These are phyloP conservation scores for Saccharomyces eubayanus DNA, from an alignment of 805 yeast species.

Conservation along the genomic window DNA sequence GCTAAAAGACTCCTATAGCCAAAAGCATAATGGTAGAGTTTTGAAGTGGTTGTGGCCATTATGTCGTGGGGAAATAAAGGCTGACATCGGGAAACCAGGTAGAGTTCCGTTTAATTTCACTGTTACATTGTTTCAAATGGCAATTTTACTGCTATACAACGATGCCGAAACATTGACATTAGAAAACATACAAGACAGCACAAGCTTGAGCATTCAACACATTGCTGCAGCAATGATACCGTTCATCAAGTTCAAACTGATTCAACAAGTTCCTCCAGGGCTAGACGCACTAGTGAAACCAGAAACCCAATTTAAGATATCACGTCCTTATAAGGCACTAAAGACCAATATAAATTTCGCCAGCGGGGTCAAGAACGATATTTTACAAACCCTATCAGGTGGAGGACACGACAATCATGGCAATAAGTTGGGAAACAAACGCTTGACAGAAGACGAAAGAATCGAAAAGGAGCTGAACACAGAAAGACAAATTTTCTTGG, in stretches of 20 bases:
- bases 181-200: slow-evolving; percentile 52
- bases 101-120: slow-evolving; percentile 74
- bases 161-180: slow-evolving; percentile 41
- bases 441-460: slow-evolving; percentile 45
- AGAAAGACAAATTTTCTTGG: slow-evolving; percentile 74
- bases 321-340: slow-evolving; percentile 76
- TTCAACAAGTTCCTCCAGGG: slow-evolving; percentile 59
- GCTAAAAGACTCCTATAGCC: slow-evolving; percentile 59
- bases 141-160: slow-evolving; percentile 79
- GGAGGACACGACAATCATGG: slow-evolving; percentile 16
- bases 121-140: slow-evolving; percentile 79
- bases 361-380: slow-evolving; percentile 41
- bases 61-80: slow-evolving; percentile 85
- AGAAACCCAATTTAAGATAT: slow-evolving; percentile 58
- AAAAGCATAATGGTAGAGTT: slow-evolving; percentile 77
- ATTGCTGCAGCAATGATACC: slow-evolving; percentile 74
- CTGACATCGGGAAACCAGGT: slow-evolving; percentile 72
- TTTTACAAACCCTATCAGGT: slow-evolving; percentile 17
- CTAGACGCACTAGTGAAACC: slow-evolving; percentile 43
- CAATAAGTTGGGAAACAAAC: slow-evolving; percentile 36
- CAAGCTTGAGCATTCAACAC: slow-evolving; percentile 56
- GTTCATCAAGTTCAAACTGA: slow-evolving; percentile 66
- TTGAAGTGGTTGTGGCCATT: slow-evolving; percentile 95
- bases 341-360: slow-evolving; percentile 77
- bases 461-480: slow-evolving; percentile 76